Base-by-base conservation (phyloP, 2,329 filamentous ascomycete genomes). In the Trichoderma harzianum region DNA sequence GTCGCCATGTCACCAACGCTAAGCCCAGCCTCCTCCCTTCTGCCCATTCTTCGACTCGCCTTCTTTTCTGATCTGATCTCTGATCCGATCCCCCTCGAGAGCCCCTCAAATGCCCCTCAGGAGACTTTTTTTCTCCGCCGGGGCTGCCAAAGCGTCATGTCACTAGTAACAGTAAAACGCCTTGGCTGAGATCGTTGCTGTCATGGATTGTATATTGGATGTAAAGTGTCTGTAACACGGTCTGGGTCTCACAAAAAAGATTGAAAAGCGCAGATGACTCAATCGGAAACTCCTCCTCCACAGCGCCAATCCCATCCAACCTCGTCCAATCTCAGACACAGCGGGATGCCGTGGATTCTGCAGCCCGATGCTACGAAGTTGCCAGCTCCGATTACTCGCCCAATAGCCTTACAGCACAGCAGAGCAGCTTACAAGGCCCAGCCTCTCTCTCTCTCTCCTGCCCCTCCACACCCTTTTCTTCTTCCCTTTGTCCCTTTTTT, bases 121-220 rank as follows among this genome's bases (percentile, higher is more conserved):
- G 16, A 64, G 39, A 16, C 53, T 12, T 57, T 24, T 51, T 53
- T 53, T 53, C 64, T 39, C 58, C 58, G 58, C 57, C 57, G 24
- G 28, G 55, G 57, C 11, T 60, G 57, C 57, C 57, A 60, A 21
- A 60, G 58, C 58, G 32, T 14, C 47, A 47, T 28, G 34, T 39
- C 21, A 11, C 28, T 60, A 34, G 57, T 16, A 18, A 60, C 57
- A 57, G 64, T 67, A 66, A 67, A 67, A 67, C 64, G 64, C 64
- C 51, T 36, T 67, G 64, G 64, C 64, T 67, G 47, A 57, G 24
- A 53, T 34, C 24, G 28, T 58, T 32, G 10, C 39, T 43, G 39
- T n/a, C 39, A 43, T 43, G 39, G 34, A 36, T 36, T 36, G n/a
- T n/a, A n/a, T n/a, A n/a, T n/a, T 36, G 34, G 39, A 43, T 43